A percentile compares a stretch with the other conserved stretches of the same genome.
Evolutionary conservation across 768 basidiomycete species (phyloP).

Genomic region (Cystofilobasidium capitatum): DNA sequence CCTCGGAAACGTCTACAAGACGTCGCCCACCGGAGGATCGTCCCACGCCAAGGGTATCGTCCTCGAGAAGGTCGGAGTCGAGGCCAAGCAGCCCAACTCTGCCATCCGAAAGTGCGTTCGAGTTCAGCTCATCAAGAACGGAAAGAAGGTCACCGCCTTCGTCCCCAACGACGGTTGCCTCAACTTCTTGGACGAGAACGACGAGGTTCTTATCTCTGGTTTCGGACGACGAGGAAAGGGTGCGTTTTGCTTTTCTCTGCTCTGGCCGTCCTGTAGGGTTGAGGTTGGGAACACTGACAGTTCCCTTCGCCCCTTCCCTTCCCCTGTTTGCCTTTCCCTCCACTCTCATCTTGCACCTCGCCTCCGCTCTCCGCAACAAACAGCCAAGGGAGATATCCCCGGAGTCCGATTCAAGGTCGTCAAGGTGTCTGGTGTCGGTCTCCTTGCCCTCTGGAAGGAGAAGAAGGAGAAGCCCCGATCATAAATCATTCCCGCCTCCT

Average conservation of each 20-base stretch:
- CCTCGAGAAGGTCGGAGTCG: constrained; percentile 98
- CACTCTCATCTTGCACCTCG: background rate
- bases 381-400: constrained; percentile 64
- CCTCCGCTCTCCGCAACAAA: background rate
- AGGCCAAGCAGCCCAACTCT: constrained; percentile 99
- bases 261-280: background rate
- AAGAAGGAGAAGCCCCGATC: constrained; percentile 87
- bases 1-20: constrained; percentile 98
- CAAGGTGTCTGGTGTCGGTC: constrained; percentile 98
- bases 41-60: constrained; percentile 99
- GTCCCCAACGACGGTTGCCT: constrained; percentile 96
- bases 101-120: constrained; percentile 99
- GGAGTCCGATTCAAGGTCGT: constrained; percentile 99
- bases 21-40: constrained; percentile 96
- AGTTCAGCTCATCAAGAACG: constrained; percentile 99
- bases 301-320: background rate
- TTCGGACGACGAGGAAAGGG: constrained; percentile 99
- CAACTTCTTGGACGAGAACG: constrained; percentile 87
- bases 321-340: background rate
- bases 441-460: constrained; percentile 96
- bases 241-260: background rate
- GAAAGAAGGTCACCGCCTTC: constrained; percentile 99
- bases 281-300: background rate
- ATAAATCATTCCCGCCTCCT: constrained; percentile 35
- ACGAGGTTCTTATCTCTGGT: constrained; percentile 85